phyloP scores from a whole-genome alignment of 352 stramenopile species.

The Phytophthora agathidicida region DNA sequence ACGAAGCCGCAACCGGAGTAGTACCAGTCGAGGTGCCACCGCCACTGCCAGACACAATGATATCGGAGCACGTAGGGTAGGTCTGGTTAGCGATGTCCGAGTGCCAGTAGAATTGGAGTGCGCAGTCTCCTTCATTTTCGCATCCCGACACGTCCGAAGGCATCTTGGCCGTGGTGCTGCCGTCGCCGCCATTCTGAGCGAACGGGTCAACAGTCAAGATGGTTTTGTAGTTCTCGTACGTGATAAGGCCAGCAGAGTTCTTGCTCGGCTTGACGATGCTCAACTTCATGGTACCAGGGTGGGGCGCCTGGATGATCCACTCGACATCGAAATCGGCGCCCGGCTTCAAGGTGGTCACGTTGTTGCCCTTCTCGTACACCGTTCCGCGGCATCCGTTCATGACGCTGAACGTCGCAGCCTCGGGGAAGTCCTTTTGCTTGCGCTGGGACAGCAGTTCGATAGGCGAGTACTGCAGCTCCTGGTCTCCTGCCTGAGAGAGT shows the following conservation, averaged over 20 bases:
- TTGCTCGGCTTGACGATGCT: slow-evolving; percentile 59
- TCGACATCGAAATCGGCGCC: slow-evolving; percentile 55
- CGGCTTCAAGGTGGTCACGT: slow-evolving; percentile 48
- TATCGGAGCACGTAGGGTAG: slow-evolving; percentile 32
- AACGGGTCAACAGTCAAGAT: slow-evolving; percentile 43
- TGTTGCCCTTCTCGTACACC: slow-evolving; percentile 52
- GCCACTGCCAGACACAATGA: background rate
- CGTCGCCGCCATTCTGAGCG: slow-evolving; percentile 30
- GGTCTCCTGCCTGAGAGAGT: slow-evolving; percentile 46
- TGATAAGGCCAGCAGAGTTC: slow-evolving; percentile 48
- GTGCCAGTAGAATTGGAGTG: slow-evolving; percentile 39
- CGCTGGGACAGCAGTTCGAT: slow-evolving; percentile 63
- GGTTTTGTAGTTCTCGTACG: slow-evolving; percentile 40
- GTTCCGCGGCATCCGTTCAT: slow-evolving; percentile 67
- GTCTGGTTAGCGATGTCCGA: slow-evolving; percentile 35
- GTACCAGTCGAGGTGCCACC: slow-evolving; percentile 17
- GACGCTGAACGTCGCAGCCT: slow-evolving; percentile 53
- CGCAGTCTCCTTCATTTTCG: slow-evolving; percentile 33
- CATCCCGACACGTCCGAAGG: slow-evolving; percentile 42
- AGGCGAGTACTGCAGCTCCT: slow-evolving; percentile 56
- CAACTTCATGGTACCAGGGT: slow-evolving; percentile 55
- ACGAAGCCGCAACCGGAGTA: slow-evolving; percentile 5
- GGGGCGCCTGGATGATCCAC: slow-evolving; percentile 59
- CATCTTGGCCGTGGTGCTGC: slow-evolving; percentile 41
- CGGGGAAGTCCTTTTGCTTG: slow-evolving; percentile 49